Evolutionary conservation across 352 stramenopile genomes (phyloP), one percentile per base, ranked within the genome.

Genomic region (Globisporangium spinosum): DNA sequence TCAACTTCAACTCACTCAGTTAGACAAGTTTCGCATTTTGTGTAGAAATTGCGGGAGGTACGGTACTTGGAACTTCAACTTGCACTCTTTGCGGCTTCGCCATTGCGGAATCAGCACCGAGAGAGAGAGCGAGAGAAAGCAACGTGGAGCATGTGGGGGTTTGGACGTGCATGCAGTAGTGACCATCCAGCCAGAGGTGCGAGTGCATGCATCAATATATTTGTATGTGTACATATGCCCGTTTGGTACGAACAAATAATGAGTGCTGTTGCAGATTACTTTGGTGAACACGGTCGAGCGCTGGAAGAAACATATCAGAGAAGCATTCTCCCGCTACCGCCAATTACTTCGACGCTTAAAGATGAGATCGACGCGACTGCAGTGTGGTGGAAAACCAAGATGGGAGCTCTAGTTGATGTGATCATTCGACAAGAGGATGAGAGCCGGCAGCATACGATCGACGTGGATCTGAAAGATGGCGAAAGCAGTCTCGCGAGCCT

Each of bases 31-130:
- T 32, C 29, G 4, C 29, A 32, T 32, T 32, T 32, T 32, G 29
- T 4, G 29, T 32, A 7, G 29, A 32, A 32, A 32, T 32, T 58
- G 45, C 2, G 60, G 58, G n/a, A 51, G 5, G 3, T 58, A 65
- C 45, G 60, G 60, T 65, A 65, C 27, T 65, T 65, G 34, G n/a
- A 51, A 69, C 64, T 69, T 69, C 64, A 69, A 69, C 64, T 64
- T 69, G 27, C 35, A 22, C 32, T 32, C 23, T 32, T 34, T 49
- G 51, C n/a, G 15, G 17, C 17, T 54, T 8, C 40, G 6, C 12
- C 32, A 64, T n/a, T 68, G 62, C 53, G 23, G 29, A 68, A 61
- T 68, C 35, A 2, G 12, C 35, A 59, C 29, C 27, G 49, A 17
- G 20, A 53, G 1, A 49, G 15, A 32, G 2, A 40, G 35, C 2